Evolutionary conservation across 495 filamentous ascomycete genomes (phyloP), one percentile per base, ranked within the genome.

Genomic region (Beverwykella pulmonaria): DNA sequence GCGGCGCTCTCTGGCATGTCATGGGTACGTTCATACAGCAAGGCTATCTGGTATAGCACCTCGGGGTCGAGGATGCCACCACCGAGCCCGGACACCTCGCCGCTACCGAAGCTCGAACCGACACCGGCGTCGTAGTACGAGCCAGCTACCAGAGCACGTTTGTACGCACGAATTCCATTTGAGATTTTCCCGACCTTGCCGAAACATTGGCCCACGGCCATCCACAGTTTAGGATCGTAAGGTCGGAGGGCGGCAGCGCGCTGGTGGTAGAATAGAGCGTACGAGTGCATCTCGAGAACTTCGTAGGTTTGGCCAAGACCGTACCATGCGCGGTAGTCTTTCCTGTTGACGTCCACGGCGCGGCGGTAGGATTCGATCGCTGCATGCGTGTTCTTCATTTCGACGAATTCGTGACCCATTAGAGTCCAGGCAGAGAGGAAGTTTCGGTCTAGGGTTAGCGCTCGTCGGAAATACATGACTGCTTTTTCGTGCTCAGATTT

Each of bases 331-430:
- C 95, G 90, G 77, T 97, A 98, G 73, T 99, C 95, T 73, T 93
- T 90, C 47, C 94, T 88, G 75, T 99, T 98, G 73, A 93, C 89
- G 69, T 98, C 95, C 4, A 99, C 95, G 0, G 95, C 95, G 17
- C 95, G 88, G 4, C 95, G 88, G 72, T 99, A 99, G 10, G 90
- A 92, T 75, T 99, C 95, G 65, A 99, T 98, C 17, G 95, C 95
- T 0, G 95, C 93, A 71, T 99, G 95, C 0, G 95, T 99, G 72
- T 99, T 99, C 72, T 98, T 99, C 80, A 99, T 88, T 75, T 99
- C 95, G 34, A 98, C 91, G 75, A 97, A 99, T 74, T 99, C 95
- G 75, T 98, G 95, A 9, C 95, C 95, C 95, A 99, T 99, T 0
- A 99, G 82, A 0, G 93, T 99, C 95, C 95, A 99, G 15, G 95